Percentiles rank a stretch among this genome's conserved stretches.
phyloP scores from a whole-genome alignment of 2,329 filamentous ascomycete species.

The Sporothrix brasiliensis region DNA sequence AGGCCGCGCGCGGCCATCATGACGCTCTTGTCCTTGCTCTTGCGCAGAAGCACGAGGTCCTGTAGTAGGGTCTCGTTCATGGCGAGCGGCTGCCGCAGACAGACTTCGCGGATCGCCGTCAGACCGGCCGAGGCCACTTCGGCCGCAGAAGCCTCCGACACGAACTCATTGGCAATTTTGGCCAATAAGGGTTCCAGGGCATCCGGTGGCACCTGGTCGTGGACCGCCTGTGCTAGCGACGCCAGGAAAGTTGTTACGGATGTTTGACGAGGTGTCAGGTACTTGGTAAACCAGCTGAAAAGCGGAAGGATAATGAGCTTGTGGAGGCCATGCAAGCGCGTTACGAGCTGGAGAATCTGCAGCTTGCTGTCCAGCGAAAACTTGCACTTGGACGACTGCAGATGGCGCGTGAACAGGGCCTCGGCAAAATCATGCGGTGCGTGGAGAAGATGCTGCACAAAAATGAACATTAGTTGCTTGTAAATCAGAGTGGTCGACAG shows the following conservation, averaged over 20 bases:
- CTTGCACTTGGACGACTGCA: conserved; percentile 83
- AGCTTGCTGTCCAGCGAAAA: conserved; percentile 87
- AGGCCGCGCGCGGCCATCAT: conserved; percentile 97
- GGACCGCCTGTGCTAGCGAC: conserved; percentile 86
- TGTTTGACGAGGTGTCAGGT: conserved; percentile 79
- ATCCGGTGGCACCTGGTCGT: conserved; percentile 90
- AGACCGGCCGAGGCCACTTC: conserved; percentile 88
- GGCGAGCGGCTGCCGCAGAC: conserved; percentile 86
- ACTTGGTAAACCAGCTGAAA: conserved; percentile 96
- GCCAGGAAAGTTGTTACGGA: conserved; percentile 93
- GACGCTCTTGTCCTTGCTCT: conserved; percentile 98
- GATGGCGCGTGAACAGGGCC: conserved; percentile 82
- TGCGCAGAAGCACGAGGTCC: conserved; percentile 92
- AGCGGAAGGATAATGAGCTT: conserved; percentile 86
- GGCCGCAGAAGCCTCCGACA: conserved; percentile 87
- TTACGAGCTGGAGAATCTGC: conserved; percentile 74
- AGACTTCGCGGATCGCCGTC: conserved; percentile 93
- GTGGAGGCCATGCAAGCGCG: conserved; percentile 87
- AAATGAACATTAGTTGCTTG: conserved; percentile 25
- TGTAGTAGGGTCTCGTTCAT: conserved; percentile 96
- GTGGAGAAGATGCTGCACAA: conserved; percentile 72
- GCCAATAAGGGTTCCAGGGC: conserved; percentile 85
- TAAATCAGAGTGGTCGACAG: neutral
- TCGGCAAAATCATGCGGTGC: conserved; percentile 95
- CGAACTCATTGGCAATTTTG: conserved; percentile 98